phyloP scores from a whole-genome alignment of 2,329 filamentous ascomycete genomes.

The Fusarium xylarioides region DNA sequence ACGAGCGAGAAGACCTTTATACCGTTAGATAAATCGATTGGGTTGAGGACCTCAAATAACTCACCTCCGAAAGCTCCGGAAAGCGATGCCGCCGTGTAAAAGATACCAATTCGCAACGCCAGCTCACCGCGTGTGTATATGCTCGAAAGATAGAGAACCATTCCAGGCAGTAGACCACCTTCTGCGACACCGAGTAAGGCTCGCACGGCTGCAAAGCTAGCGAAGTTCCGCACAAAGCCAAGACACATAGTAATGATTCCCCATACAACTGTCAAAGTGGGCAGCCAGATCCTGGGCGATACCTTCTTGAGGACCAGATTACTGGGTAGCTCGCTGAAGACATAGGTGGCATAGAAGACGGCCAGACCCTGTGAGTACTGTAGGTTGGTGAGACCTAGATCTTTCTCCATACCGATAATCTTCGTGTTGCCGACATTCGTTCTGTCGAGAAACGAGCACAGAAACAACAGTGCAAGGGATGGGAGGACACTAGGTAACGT shows the following conservation, averaged over 20 bases:
- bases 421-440: slow-evolving; percentile 80
- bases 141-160: slow-evolving; percentile 72
- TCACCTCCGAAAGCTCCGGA: slow-evolving; percentile 41
- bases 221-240: slow-evolving; percentile 62
- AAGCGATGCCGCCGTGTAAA: slow-evolving; percentile 66
- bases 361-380: slow-evolving; percentile 73
- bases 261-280: slow-evolving; percentile 65
- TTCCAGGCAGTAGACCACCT: slow-evolving; percentile 59
- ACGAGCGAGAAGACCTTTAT: background rate
- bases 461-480: background rate
- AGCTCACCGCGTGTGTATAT: slow-evolving; percentile 69
- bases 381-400: slow-evolving; percentile 65
- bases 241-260: slow-evolving; percentile 67
- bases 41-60: accelerated
- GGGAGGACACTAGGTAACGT: background rate
- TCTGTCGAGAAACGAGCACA: slow-evolving; percentile 59
- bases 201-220: slow-evolving; percentile 63
- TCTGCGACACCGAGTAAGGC: slow-evolving; percentile 43
- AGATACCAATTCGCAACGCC: slow-evolving; percentile 70
- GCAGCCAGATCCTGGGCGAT: slow-evolving; percentile 68
- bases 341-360: slow-evolving; percentile 73
- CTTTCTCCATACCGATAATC: slow-evolving; percentile 68
- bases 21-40: background rate
- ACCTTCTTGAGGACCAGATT: slow-evolving; percentile 71
- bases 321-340: slow-evolving; percentile 68